Evolutionary conservation across 2,329 filamentous ascomycete species (phyloP).

Genomic region (Ceratocystis harringtonii): DNA sequence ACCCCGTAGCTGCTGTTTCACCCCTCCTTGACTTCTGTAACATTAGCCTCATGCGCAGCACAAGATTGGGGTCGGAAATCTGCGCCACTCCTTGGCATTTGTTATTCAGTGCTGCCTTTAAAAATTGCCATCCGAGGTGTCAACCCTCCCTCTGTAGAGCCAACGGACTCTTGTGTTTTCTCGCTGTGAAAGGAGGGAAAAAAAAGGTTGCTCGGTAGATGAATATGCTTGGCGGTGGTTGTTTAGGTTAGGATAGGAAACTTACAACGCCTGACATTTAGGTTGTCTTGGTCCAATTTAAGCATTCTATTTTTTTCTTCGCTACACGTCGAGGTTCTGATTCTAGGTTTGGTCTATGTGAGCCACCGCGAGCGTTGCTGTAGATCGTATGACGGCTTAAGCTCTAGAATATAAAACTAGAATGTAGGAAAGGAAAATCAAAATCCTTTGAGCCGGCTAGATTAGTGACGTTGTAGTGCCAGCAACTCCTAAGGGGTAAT

Average conservation of each 20-base stretch:
- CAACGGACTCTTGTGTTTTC: background rate
- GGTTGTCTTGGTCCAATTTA: too few species aligned
- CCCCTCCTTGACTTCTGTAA: background rate
- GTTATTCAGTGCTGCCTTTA: background rate
- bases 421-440: background rate
- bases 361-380: background rate
- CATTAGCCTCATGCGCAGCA: background rate
- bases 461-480: background rate
- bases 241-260: too few species aligned
- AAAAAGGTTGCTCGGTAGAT: too few species aligned
- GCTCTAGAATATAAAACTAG: background rate
- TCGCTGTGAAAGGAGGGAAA: too few species aligned
- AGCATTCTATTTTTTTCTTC: too few species aligned
- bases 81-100: background rate
- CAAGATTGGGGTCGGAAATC: background rate
- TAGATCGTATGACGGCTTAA: background rate
- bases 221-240: too few species aligned
- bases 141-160: background rate
- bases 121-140: background rate
- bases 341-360: background rate
- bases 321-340: background rate
- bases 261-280: too few species aligned
- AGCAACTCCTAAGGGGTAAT: background rate
- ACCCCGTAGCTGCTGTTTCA: background rate
- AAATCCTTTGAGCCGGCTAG: background rate